These are phyloP conservation scores for Debaryomyces castellii DNA, from an alignment of 805 yeast genomes.

Conservation along the genomic window DNA sequence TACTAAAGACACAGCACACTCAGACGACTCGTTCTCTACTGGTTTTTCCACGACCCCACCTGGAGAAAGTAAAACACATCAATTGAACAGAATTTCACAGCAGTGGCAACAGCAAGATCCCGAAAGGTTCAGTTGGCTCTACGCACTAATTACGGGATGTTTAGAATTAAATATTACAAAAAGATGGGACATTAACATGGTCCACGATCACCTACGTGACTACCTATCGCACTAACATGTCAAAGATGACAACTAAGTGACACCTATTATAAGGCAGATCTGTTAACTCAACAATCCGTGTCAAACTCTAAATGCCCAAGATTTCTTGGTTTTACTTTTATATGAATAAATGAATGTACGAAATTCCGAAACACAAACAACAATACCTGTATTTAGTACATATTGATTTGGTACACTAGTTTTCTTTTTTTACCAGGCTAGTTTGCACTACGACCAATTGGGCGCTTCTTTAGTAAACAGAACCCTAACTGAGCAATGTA, in stretches of 20 bases:
- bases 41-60: slow-evolving; percentile 14
- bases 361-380: neutral
- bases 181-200: slow-evolving; percentile 49
- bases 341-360: neutral
- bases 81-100: slow-evolving; percentile 13
- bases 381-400: neutral
- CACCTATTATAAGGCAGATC: neutral
- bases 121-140: slow-evolving; percentile 25
- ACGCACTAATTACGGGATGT: slow-evolving; percentile 50
- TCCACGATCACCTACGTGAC: slow-evolving; percentile 13
- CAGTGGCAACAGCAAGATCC: slow-evolving; percentile 18
- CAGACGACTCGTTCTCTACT: neutral
- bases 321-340: neutral
- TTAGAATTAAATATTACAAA: slow-evolving; percentile 49
- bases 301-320: neutral
- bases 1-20: slow-evolving; percentile 8
- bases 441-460: too few species aligned
- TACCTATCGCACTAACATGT: neutral
- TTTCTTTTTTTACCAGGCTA: too few species aligned
- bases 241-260: neutral
- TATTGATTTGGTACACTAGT: too few species aligned
- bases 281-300: neutral
- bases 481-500: neutral
- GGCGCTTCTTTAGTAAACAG: too few species aligned
- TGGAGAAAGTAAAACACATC: slow-evolving; percentile 16